A percentile compares a stretch with the other conserved stretches of the same genome.
These are phyloP conservation scores for Diaporthe sp. DNA, from an alignment of 2,329 filamentous ascomycete genomes.

Conservation along the genomic window DNA sequence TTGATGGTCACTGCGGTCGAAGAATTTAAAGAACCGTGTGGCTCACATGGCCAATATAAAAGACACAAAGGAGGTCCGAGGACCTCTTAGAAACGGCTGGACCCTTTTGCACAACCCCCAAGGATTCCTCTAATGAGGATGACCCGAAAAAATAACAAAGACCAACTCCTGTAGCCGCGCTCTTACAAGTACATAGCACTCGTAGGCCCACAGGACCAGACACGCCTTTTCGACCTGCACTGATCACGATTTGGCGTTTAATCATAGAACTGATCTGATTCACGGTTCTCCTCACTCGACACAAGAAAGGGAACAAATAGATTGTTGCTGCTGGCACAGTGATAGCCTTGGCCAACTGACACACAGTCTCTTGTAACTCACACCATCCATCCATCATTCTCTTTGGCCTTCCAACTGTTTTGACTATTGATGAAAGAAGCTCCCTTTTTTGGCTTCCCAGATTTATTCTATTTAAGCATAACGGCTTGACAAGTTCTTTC, in stretches of 20 bases:
- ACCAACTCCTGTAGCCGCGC: neutral
- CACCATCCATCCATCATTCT: constrained; percentile 26
- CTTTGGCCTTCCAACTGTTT: constrained; percentile 22
- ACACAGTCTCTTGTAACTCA: constrained; percentile 29
- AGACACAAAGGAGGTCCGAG: constrained; percentile 24
- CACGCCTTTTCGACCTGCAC: neutral
- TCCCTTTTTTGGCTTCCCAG: constrained; percentile 1
- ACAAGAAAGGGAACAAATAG: constrained; percentile 7
- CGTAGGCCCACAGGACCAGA: constrained; percentile 12
- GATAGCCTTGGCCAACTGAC: constrained; percentile 19
- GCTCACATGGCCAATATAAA: constrained; percentile 19
- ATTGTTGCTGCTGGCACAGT: constrained; percentile 27
- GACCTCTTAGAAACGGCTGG: constrained; percentile 5
- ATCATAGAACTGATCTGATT: constrained; percentile 21
- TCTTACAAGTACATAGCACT: constrained; percentile 29
- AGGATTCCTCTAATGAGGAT: neutral
- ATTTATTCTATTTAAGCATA: constrained; percentile 19
- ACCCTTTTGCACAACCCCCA: constrained; percentile 4
- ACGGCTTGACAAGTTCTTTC: neutral
- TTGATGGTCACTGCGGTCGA: constrained; percentile 6
- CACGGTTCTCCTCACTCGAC: constrained; percentile 7
- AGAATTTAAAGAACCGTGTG: constrained; percentile 18
- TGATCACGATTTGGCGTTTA: constrained; percentile 21
- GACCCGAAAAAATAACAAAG: constrained; percentile 19
- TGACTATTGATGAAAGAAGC: constrained; percentile 29